Conservation (phyloP, 2,329 filamentous ascomycete species). For the Calonectria naviculata region DNA sequence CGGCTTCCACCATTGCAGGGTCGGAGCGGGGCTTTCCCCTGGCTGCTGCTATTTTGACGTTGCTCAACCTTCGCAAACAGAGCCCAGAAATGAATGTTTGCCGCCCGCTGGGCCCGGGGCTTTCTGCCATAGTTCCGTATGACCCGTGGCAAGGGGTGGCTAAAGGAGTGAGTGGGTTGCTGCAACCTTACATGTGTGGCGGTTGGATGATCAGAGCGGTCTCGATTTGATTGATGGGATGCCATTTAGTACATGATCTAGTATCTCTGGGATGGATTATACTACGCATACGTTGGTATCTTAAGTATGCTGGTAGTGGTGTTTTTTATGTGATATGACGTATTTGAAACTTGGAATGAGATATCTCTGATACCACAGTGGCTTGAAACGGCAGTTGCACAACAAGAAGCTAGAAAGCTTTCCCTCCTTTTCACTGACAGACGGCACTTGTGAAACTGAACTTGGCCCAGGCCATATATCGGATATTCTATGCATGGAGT, state of each 20-base stretch:
- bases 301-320: not conserved
- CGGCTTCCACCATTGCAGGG: conserved; percentile 11
- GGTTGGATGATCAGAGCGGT: conserved; percentile 7
- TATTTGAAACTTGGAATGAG: not conserved
- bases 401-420: not conserved
- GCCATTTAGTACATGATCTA: not conserved
- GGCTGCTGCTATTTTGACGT: not conserved
- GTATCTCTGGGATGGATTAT: conserved; percentile 7
- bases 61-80: not conserved
- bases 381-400: not conserved
- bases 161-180: conserved; percentile 11
- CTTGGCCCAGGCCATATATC: not conserved
- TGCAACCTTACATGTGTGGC: conserved; percentile 14
- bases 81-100: conserved; percentile 11
- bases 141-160: conserved; percentile 12
- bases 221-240: conserved; percentile 7
- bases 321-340: not conserved
- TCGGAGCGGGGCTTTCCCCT: conserved; percentile 17
- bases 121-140: not conserved
- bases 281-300: conserved; percentile 4
- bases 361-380: conserved; percentile 5
- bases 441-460: conserved; percentile 13
- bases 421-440: not conserved
- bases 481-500: not conserved
- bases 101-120: not conserved